Evolutionary conservation across 805 yeast genomes (phyloP).

Genomic region (Schwanniomyces sp.): DNA sequence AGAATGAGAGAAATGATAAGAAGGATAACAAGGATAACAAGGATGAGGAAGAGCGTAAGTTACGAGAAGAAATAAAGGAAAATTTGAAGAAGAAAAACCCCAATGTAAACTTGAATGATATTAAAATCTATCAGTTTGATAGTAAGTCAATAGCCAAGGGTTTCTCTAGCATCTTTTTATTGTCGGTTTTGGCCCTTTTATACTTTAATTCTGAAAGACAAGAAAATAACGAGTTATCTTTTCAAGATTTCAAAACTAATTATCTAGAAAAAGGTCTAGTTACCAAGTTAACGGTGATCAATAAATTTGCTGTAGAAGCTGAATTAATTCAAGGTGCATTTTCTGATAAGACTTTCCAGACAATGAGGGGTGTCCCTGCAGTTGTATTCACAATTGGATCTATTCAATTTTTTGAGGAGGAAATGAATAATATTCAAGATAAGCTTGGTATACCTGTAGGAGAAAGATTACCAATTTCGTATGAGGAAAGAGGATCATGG

Average conservation of each 20-base stretch:
- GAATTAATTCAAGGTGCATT: constrained; percentile 51
- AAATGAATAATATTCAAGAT: constrained; percentile 72
- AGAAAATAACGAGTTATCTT: constrained; percentile 42
- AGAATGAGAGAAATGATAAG: constrained; percentile 8
- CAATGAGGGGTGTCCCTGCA: constrained; percentile 37
- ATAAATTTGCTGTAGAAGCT: constrained; percentile 71
- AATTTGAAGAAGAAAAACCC: constrained; percentile 28
- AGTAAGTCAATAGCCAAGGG: constrained; percentile 13
- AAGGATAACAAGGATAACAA: constrained; percentile 10
- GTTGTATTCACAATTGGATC: constrained; percentile 87
- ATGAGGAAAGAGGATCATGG: constrained; percentile 66
- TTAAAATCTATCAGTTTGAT: constrained; percentile 29
- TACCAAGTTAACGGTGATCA: constrained; percentile 68
- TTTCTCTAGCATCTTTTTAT: constrained; percentile 18
- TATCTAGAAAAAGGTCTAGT: constrained; percentile 79
- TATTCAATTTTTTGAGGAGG: constrained; percentile 80
- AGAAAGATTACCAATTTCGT: constrained; percentile 76
- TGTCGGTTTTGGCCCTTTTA: constrained; percentile 12
- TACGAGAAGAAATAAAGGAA: constrained; percentile 34
- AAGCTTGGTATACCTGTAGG: constrained; percentile 62
- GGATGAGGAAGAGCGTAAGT: constrained; percentile 28
- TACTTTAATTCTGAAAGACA: constrained; percentile 6
- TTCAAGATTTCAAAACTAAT: constrained; percentile 83
- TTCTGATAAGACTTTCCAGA: constrained; percentile 40
- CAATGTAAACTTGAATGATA: constrained; percentile 24